Percentiles rank a stretch among this genome's conserved stretches.
These are phyloP conservation scores for Tagetes erecta DNA, from an alignment of 129 eudicot species.

Conservation along the genomic window DNA sequence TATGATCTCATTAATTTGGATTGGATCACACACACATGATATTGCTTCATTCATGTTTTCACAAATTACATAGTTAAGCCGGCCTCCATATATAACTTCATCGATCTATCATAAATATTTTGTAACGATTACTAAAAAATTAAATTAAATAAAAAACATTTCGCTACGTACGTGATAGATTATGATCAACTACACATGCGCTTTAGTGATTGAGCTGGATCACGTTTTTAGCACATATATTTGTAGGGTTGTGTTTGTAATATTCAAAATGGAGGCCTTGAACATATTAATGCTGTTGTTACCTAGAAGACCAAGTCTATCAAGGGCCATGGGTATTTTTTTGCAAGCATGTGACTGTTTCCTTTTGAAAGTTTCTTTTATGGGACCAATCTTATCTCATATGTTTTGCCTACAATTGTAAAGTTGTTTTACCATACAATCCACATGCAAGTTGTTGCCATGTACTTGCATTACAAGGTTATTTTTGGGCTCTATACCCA, in stretches of 20 bases:
- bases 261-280: constrained; percentile 2
- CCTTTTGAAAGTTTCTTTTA: constrained; percentile 32
- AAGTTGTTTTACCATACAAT: constrained; percentile 25
- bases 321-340: constrained; percentile 12
- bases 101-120: background rate
- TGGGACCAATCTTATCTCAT: constrained; percentile 40
- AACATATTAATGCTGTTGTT: constrained; percentile 20
- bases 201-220: background rate
- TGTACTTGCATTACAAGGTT: constrained; percentile 17
- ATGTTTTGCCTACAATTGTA: constrained; percentile 27
- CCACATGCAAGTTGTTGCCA: constrained; percentile 21
- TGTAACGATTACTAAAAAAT: background rate
- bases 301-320: constrained; percentile 34
- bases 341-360: constrained; percentile 34
- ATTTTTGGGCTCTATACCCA: background rate
- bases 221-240: background rate
- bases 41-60: constrained; percentile 6
- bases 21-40: constrained; percentile 28
- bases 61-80: background rate
- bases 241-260: constrained; percentile 20
- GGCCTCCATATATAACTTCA: background rate
- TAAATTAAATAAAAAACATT: background rate
- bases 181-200: background rate
- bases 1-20: constrained; percentile 41
- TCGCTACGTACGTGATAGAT: background rate